Evolutionary conservation across 2,329 filamentous ascomycete species (phyloP).

Genomic region (Exophiala calicioides): DNA sequence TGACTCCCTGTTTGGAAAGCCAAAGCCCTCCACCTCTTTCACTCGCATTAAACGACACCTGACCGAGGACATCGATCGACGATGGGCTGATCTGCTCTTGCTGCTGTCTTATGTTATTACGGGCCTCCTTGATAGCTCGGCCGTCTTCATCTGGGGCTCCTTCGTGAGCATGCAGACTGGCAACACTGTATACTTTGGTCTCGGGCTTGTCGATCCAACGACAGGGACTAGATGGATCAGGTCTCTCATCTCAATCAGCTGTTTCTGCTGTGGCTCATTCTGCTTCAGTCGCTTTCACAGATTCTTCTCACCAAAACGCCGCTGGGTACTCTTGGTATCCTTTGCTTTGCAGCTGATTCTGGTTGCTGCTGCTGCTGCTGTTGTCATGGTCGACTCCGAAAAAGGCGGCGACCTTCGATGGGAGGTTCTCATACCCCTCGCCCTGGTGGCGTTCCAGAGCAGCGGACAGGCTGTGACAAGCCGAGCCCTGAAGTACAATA

Average conservation of each 20-base stretch:
- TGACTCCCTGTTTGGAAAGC: slow-evolving; percentile 13
- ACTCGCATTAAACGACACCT: slow-evolving; percentile 16
- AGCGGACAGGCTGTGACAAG: slow-evolving; percentile 77
- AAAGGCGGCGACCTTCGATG: slow-evolving; percentile 51
- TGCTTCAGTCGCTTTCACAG: slow-evolving; percentile 71
- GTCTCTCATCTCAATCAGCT: slow-evolving; percentile 67
- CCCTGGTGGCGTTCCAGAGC: slow-evolving; percentile 72
- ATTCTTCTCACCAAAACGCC: slow-evolving; percentile 59
- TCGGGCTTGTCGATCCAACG: slow-evolving; percentile 65
- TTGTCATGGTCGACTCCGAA: slow-evolving; percentile 45
- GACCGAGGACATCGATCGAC: slow-evolving; percentile 21
- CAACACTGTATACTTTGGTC: slow-evolving; percentile 78
- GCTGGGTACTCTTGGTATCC: slow-evolving; percentile 65
- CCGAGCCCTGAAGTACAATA: slow-evolving; percentile 67
- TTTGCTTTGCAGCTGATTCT: slow-evolving; percentile 54
- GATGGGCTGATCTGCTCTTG: slow-evolving; percentile 66
- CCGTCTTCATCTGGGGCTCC: slow-evolving; percentile 74
- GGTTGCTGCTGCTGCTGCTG: slow-evolving; percentile 37
- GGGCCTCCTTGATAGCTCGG: slow-evolving; percentile 73
- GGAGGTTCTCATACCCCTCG: slow-evolving; percentile 66
- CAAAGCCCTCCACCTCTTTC: not conserved
- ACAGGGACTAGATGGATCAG: slow-evolving; percentile 66
- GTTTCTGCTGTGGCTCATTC: slow-evolving; percentile 72
- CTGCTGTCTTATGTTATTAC: slow-evolving; percentile 75
- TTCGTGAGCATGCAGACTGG: slow-evolving; percentile 86